Evolutionary conservation across 305 asterid species (phyloP).

Genomic region (Solanum hybrid): DNA sequence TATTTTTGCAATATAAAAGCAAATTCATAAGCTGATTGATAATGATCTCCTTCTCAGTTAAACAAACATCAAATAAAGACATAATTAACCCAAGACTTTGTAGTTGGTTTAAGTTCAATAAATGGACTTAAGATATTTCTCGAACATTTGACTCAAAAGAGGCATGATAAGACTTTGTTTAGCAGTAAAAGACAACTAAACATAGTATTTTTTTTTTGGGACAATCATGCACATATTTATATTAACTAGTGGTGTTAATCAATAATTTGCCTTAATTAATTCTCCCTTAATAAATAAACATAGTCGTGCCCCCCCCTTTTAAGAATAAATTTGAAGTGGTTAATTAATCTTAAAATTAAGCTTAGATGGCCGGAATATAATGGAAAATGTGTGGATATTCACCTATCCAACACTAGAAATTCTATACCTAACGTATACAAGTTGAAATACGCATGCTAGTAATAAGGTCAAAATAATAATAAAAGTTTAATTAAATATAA

Average conservation of each 20-base stretch:
- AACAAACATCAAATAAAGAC: neutral
- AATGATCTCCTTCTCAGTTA: neutral
- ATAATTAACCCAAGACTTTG: neutral
- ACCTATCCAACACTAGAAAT: constrained; percentile 12
- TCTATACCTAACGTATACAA: constrained; percentile 25
- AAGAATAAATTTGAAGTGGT: neutral
- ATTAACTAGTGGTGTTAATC: neutral
- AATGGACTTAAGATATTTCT: neutral
- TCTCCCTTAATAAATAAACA: neutral
- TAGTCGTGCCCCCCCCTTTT: neutral
- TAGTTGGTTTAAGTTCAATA: neutral
- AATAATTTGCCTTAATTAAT: neutral
- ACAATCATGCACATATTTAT: neutral
- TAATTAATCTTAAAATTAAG: neutral
- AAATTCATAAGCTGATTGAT: neutral
- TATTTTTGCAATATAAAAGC: neutral
- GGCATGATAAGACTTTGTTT: neutral
- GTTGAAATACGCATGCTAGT: constrained; percentile 20
- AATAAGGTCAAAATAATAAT: constrained; percentile 18
- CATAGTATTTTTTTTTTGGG: neutral
- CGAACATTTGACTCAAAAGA: neutral
- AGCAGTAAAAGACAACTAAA: constrained; percentile 2
- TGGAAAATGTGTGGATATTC: constrained; percentile 3
- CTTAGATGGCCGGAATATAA: neutral
- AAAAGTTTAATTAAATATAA: neutral